phyloP scores from a whole-genome alignment of 352 stramenopile species.

The Phytophthora pinifolia region DNA sequence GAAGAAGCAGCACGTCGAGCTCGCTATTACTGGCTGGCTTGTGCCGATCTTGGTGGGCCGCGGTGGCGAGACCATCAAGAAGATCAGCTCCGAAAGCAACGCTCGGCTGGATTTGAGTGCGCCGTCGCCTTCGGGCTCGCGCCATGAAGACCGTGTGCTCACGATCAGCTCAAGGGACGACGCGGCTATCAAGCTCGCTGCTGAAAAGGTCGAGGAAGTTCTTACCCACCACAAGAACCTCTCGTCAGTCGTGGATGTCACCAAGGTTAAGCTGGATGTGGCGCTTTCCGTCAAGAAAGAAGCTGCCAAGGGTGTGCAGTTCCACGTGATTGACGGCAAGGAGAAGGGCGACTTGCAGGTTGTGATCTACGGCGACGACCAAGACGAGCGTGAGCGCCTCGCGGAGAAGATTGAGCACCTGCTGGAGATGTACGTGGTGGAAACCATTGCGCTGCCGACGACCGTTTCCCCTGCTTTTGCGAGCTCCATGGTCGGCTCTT shows the following conservation, averaged over 20 bases:
- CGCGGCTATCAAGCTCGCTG: slow-evolving; percentile 55
- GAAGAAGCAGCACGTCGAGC: slow-evolving; percentile 70
- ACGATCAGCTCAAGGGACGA: slow-evolving; percentile 69
- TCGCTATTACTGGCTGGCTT: slow-evolving; percentile 63
- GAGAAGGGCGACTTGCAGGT: slow-evolving; percentile 48
- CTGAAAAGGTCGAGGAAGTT: slow-evolving; percentile 56
- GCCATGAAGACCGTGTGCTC: slow-evolving; percentile 45
- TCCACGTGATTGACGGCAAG: slow-evolving; percentile 49
- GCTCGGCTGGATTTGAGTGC: slow-evolving; percentile 58
- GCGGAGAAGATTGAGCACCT: slow-evolving; percentile 68
- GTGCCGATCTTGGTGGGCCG: slow-evolving; percentile 72
- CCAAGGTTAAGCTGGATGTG: slow-evolving; percentile 49
- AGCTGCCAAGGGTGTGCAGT: slow-evolving; percentile 50
- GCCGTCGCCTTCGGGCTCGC: slow-evolving; percentile 15
- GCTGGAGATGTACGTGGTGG: slow-evolving; percentile 46
- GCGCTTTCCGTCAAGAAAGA: slow-evolving; percentile 50
- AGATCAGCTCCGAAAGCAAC: slow-evolving; percentile 59
- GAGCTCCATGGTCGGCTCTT: slow-evolving; percentile 57
- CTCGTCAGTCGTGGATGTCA: slow-evolving; percentile 47
- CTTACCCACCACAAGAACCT: slow-evolving; percentile 53
- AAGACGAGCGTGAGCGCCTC: slow-evolving; percentile 56
- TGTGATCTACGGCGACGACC: slow-evolving; percentile 55
- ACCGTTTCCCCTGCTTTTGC: slow-evolving; percentile 33
- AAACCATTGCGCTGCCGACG: slow-evolving; percentile 50
- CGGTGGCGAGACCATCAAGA: slow-evolving; percentile 80